Evolutionary conservation across 331 rosid genomes (phyloP).

Genomic region (Malus hybrid): DNA sequence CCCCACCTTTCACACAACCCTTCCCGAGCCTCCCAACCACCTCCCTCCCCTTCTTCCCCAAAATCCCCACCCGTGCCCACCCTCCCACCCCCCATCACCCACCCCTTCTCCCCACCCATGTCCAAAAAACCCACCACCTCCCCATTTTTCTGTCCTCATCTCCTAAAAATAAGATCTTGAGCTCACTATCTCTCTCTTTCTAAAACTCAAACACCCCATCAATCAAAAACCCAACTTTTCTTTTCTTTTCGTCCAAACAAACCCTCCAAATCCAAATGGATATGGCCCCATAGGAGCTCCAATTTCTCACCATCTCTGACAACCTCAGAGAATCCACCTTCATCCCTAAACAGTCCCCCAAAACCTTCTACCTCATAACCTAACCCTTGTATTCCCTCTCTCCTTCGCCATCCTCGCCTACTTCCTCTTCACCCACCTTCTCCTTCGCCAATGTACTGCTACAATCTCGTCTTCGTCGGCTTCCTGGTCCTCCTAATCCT

Average conservation of each 20-base stretch:
- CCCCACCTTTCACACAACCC: no score
- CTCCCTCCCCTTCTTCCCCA: no score
- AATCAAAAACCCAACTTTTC: not conserved
- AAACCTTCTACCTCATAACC: conserved; percentile 71
- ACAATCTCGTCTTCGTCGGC: conserved; percentile 44
- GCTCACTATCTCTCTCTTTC: not conserved
- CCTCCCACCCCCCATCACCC: no score
- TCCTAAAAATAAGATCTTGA: not conserved
- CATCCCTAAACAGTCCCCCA: conserved; percentile 73
- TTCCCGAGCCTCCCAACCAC: no score
- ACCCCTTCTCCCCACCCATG: no score
- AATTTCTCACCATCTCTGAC: conserved; percentile 42
- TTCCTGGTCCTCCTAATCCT: conserved; percentile 37
- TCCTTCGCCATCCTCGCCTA: conserved; percentile 91
- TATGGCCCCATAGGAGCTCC: conserved; percentile 84
- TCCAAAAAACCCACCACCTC: no score
- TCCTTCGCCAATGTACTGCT: conserved; percentile 56
- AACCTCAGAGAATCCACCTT: conserved; percentile 64
- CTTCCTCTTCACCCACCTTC: conserved; percentile 85
- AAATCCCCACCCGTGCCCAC: no score
- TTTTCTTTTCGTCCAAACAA: not conserved
- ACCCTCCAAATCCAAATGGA: conserved; percentile 41
- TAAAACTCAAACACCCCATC: not conserved
- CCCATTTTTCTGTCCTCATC: not conserved
- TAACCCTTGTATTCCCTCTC: conserved; percentile 77